Percentiles rank a stretch among this genome's conserved stretches.
phyloP scores from a whole-genome alignment of 257 asterid genomes.

The Ocimum tenuiflorum region DNA sequence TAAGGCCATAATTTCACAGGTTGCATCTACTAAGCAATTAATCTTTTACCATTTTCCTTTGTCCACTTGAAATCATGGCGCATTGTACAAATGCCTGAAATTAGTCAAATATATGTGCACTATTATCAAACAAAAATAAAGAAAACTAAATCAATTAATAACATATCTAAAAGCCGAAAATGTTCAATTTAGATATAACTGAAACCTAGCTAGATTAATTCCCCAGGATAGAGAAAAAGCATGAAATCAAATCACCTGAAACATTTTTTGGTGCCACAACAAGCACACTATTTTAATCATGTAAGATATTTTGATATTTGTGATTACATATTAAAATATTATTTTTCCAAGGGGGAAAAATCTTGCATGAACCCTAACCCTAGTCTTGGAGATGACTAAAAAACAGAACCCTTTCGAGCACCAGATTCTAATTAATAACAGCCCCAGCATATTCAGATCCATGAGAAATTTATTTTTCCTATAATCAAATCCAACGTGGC shows the following conservation, averaged over 20 bases:
- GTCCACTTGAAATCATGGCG: background rate
- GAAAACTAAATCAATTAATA: background rate
- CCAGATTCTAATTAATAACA: background rate
- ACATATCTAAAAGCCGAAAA: background rate
- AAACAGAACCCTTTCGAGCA: slow-evolving; percentile 12
- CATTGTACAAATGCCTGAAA: background rate
- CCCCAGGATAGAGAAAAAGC: background rate
- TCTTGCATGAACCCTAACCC: slow-evolving; percentile 40
- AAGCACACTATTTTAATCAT: background rate
- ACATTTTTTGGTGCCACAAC: background rate
- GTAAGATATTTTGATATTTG: background rate
- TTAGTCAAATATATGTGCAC: background rate
- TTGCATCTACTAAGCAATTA: too few relatives aligned
- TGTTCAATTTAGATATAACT: background rate
- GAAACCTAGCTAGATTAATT: background rate
- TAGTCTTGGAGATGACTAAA: slow-evolving; percentile 4
- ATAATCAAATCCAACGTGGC: background rate
- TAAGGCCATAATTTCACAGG: too few relatives aligned
- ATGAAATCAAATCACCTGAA: background rate
- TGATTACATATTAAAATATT: background rate
- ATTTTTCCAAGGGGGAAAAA: background rate
- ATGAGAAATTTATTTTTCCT: background rate
- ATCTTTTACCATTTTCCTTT: too few relatives aligned
- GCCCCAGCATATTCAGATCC: slow-evolving; percentile 15
- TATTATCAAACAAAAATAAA: background rate